phyloP scores from a whole-genome alignment of 2,329 filamentous ascomycete genomes.

The Aspergillus sp. region DNA sequence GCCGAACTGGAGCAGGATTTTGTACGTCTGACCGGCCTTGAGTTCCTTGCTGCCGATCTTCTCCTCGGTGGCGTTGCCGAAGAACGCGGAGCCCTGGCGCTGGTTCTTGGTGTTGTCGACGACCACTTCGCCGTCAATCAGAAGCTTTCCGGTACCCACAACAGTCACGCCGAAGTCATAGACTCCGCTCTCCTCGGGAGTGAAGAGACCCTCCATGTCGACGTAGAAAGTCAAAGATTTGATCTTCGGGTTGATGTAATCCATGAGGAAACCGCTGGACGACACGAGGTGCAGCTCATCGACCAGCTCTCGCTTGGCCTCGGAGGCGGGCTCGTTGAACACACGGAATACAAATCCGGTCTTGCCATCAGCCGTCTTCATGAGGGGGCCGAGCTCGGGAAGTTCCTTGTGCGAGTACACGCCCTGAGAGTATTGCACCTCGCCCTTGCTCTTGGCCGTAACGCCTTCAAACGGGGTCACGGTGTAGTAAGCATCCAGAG shows the following conservation, averaged over 20 bases:
- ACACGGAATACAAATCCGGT: conserved; percentile 62
- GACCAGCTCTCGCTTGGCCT: conserved; percentile 49
- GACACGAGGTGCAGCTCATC: conserved; percentile 50
- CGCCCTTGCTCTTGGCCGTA: conserved; percentile 32
- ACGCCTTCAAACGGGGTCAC: conserved; percentile 47
- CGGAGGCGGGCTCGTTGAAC: conserved; percentile 59
- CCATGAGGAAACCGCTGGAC: conserved; percentile 50
- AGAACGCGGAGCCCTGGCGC: conserved; percentile 62
- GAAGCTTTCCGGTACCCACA: conserved; percentile 64
- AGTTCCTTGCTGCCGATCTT: conserved; percentile 60
- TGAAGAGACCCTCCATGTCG: conserved; percentile 61
- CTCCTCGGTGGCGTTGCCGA: conserved; percentile 64
- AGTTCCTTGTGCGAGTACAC: conserved; percentile 65
- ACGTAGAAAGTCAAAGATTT: conserved; percentile 57
- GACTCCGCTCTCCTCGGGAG: conserved; percentile 58
- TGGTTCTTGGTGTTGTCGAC: conserved; percentile 68
- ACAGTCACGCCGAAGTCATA: conserved; percentile 69
- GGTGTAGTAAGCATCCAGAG: conserved; percentile 48
- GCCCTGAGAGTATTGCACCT: conserved; percentile 56
- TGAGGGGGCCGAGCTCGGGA: conserved; percentile 56
- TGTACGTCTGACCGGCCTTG: conserved; percentile 60
- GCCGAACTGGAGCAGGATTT: conserved; percentile 59
- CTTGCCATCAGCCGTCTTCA: conserved; percentile 54
- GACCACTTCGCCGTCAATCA: conserved; percentile 61
- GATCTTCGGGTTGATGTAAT: conserved; percentile 56